These are phyloP conservation scores for Scopulariopsis brevicaulis DNA, from an alignment of 2,329 filamentous ascomycete species.

Conservation along the genomic window DNA sequence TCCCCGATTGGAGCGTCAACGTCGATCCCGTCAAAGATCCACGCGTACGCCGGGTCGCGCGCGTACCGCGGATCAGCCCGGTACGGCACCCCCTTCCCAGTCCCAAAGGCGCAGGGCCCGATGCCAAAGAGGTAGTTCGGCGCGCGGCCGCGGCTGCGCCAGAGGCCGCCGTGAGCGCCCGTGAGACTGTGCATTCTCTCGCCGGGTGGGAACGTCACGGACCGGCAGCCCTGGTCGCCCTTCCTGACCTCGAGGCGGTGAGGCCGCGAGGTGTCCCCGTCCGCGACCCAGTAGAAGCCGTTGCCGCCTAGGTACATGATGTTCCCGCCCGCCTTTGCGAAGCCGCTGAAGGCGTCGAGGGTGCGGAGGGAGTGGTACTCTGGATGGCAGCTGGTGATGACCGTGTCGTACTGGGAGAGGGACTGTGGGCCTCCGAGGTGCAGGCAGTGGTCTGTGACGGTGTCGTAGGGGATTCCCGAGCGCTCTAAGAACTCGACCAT, in stretches of 20 bases:
- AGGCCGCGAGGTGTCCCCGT: slow-evolving; percentile 10
- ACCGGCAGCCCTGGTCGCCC: slow-evolving; percentile 19
- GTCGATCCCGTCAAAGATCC: slow-evolving; percentile 11
- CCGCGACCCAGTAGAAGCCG: slow-evolving; percentile 21
- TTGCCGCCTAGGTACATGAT: slow-evolving; percentile 26
- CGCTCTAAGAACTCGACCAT: slow-evolving; percentile 21
- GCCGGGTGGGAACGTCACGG: slow-evolving; percentile 15
- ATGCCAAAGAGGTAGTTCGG: slow-evolving; percentile 19
- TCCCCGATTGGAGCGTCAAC: slow-evolving; percentile 9
- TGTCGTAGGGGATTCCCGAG: slow-evolving; percentile 17
- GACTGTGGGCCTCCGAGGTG: slow-evolving; percentile 11
- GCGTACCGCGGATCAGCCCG: neutral
- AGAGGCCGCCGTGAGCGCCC: slow-evolving; percentile 19
- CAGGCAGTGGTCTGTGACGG: slow-evolving; percentile 23
- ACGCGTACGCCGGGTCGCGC: slow-evolving; percentile 8
- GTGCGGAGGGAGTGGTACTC: slow-evolving; percentile 19
- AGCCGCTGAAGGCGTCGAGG: slow-evolving; percentile 16
- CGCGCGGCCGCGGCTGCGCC: slow-evolving; percentile 17
- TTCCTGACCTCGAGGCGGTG: slow-evolving; percentile 21
- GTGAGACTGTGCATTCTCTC: slow-evolving; percentile 16
- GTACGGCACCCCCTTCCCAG: slow-evolving; percentile 15
- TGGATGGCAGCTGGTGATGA: slow-evolving; percentile 20
- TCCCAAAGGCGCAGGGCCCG: slow-evolving; percentile 17
- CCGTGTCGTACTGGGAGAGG: slow-evolving; percentile 11
- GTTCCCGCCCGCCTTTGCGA: slow-evolving; percentile 16